Evolutionary conservation across 345 rosid species (phyloP), one percentile per base, ranked within the genome.

Genomic region (Brassica rapa): DNA sequence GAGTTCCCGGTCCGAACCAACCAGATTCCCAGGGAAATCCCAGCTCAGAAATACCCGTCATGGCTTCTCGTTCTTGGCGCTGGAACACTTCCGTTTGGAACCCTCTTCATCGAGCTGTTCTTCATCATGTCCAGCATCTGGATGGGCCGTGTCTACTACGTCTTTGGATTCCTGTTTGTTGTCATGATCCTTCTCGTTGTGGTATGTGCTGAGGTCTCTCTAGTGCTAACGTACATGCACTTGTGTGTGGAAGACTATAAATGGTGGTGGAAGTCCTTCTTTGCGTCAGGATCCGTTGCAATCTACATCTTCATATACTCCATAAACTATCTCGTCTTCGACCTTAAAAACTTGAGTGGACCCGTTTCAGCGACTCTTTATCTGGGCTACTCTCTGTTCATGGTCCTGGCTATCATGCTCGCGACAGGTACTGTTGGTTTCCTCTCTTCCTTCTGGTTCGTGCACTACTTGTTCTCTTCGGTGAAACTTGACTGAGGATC

Each of bases 201-300:
- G 68, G 93, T 89, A 24, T 89, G 93, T 57, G 93, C 93, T 0
- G 93, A 89, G 77, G 93, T 89, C 6, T 89, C 93, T 35, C 77
- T 89, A 6, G 93, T 89, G 32, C 80, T 89, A 37, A 89, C 93
- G 43, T 89, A 89, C 88, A 87, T 89, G 91, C 93, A 89, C 75
- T 86, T 89, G 8, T 89, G 93, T 14, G 91, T 89, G 6, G 93
- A 89, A 76, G 93, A 89, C 77, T 89, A 87, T 83, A 86, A 83
- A 68, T 89, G 93, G 93, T 89, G 93, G 93, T 89, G 93, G 93
- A 89, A 89, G 49, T 85, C 93, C 5, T 89, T 89, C 84, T 87
- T 87, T 78, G 93, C 93, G 7, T 89, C 93, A 1, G 93, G 93
- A 71, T 89, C 93, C 4, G 93, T 89, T 51, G 89, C 93, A 6